Evolutionary conservation across 192 early-diverging fungal genomes (phyloP).

Genomic region (Rhizophagus clarus): DNA sequence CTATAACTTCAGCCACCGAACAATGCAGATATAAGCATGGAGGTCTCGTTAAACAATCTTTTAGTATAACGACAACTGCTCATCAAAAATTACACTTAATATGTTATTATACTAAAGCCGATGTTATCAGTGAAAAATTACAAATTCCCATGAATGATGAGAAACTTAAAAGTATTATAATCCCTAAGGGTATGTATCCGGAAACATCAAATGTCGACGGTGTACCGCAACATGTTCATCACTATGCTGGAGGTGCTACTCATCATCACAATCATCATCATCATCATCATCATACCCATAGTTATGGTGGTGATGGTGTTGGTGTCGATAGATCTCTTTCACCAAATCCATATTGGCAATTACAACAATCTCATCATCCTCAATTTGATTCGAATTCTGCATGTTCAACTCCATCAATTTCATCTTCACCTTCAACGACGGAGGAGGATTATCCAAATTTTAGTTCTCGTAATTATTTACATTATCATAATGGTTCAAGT

Average conservation of each 20-base stretch:
- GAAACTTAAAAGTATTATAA: conserved; percentile 61
- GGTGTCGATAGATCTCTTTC: conserved; percentile 23
- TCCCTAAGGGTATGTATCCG: conserved; percentile 85
- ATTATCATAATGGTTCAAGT: neutral
- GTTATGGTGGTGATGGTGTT: neutral
- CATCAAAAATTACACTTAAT: conserved; percentile 86
- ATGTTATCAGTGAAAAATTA: conserved; percentile 67
- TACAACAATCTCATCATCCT: conserved; percentile 19
- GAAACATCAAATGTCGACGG: conserved; percentile 55
- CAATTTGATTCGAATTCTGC: conserved; percentile 30
- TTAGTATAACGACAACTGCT: conserved; percentile 80
- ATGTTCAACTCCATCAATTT: conserved; percentile 31
- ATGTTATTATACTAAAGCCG: conserved; percentile 86
- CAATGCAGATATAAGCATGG: conserved; percentile 68
- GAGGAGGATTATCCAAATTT: conserved; percentile 26
- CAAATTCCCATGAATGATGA: conserved; percentile 69
- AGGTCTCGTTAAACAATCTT: conserved; percentile 87
- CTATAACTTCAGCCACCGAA: conserved; percentile 26
- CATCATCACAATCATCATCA: conserved; percentile 16
- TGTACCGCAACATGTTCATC: neutral
- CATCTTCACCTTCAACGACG: conserved; percentile 29
- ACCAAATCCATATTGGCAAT: conserved; percentile 20
- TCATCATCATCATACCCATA: conserved; percentile 27
- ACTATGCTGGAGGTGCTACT: neutral
- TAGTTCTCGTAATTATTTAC: conserved; percentile 2